phyloP scores from a whole-genome alignment of 495 filamentous ascomycete species.

The Echria macrotheca region DNA sequence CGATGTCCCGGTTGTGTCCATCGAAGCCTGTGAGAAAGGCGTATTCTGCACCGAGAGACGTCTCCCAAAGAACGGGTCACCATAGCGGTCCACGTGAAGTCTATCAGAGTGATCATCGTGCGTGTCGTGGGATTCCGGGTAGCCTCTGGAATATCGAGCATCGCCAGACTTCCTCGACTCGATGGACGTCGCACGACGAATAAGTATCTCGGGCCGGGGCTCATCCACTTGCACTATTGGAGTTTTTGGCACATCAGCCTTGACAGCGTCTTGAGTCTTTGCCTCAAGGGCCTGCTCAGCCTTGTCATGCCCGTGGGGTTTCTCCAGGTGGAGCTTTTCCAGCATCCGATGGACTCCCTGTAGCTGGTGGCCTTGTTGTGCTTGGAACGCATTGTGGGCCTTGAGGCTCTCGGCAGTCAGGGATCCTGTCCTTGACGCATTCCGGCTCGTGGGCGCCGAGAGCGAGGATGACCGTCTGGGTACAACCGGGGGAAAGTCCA shows the following conservation, averaged over 20 bases:
- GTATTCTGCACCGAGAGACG: slow-evolving; percentile 48
- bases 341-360: slow-evolving; percentile 25
- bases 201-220: slow-evolving; percentile 8
- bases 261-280: background rate
- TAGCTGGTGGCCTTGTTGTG: slow-evolving; percentile 25
- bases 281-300: background rate
- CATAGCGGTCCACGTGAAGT: slow-evolving; percentile 42
- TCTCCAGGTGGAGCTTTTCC: slow-evolving; percentile 24
- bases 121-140: slow-evolving; percentile 6
- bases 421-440: slow-evolving; percentile 58
- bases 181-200: slow-evolving; percentile 26
- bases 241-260: background rate
- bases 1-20: slow-evolving; percentile 49
- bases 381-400: slow-evolving; percentile 47
- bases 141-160: background rate
- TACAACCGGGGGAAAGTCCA: slow-evolving; percentile 56
- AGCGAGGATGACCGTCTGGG: slow-evolving; percentile 60
- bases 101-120: slow-evolving; percentile 26
- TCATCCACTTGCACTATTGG: background rate
- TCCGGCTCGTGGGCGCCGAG: slow-evolving; percentile 65
- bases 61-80: slow-evolving; percentile 51
- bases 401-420: slow-evolving; percentile 62
- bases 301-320: too few species aligned
- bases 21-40: slow-evolving; percentile 54
- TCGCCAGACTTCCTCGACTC: slow-evolving; percentile 26